Base-by-base conservation (phyloP, 352 stramenopile genomes). In the Thraustochytrium sp. region DNA sequence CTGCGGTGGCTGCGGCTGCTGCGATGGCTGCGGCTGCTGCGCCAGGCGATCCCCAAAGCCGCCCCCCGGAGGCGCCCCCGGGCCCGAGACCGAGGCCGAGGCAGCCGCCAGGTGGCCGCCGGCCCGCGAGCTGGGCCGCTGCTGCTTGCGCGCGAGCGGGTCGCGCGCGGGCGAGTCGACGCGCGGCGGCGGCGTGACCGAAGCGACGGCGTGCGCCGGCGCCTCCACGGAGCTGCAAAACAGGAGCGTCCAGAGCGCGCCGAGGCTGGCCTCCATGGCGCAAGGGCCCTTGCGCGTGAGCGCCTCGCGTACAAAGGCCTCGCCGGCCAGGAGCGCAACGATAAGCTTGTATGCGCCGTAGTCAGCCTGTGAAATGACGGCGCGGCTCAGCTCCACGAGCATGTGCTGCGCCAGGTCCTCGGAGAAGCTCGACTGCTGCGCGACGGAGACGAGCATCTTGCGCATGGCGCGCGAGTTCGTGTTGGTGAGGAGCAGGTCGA, bases 381-480 rank as follows among this genome's bases (percentile, higher is more conserved):
- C 51, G 36, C 34, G 40, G 37, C 37, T 55, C 23, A 34, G 26
- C 16, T 73, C 36, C 1, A 51, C 8, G 16, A 82, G 21, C 48
- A 82, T 56, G 55, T 82, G 74, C 31, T 68, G 37, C 9, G 51
- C 49, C 5, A 82, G 53, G 8, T 65, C 40, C 34, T 82, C 74
- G n/a, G 42, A 77, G 36, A 82, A 82, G 26, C 26, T 61, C 8
- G 74, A 29, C 8, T 68, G 51, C 8, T 77, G 55, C 4, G 51
- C 65, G 55, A 76, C 51, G 21, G 74, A 23, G 31, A 51, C 49
- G 0, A 82, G 56, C 37, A 82, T 40, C 42, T 82, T 82, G 31
- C 74, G 74, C 37, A 82, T 51, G 16, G 74, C 74, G n/a, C 74
- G 51, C 31, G 74, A 82, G 38, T 82, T 82, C 0, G 74, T 82